Evolutionary conservation across 345 rosid genomes (phyloP).

Genomic region (Lepidium aucheri): DNA sequence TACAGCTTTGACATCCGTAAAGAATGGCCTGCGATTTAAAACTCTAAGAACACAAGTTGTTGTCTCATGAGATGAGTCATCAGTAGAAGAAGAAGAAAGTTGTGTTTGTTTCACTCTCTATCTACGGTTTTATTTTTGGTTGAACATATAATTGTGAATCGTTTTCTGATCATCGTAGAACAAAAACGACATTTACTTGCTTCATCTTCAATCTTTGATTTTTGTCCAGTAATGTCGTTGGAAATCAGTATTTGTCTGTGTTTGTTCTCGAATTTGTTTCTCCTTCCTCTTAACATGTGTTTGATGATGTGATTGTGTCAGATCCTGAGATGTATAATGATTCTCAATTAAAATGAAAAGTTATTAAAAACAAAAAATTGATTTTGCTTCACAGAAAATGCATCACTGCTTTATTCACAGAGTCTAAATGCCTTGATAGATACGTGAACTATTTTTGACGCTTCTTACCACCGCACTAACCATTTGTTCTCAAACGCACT

Average conservation of each 20-base stretch:
- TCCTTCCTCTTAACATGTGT: constrained; percentile 17
- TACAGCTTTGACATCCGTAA: constrained; percentile 65
- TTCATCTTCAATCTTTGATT: constrained; percentile 10
- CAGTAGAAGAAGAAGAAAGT: constrained; percentile 24
- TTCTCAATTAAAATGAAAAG: constrained; percentile 1
- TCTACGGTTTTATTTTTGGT: constrained; percentile 1
- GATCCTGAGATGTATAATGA: constrained; percentile 16
- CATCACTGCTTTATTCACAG: no score
- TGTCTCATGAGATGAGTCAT: constrained; percentile 12
- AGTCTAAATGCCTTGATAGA: not conserved
- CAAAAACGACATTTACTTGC: constrained; percentile 15
- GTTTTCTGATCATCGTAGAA: constrained; percentile 17
- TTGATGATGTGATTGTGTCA: constrained; percentile 10
- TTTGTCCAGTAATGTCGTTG: constrained; percentile 18
- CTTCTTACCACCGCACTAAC: not conserved
- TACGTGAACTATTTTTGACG: not conserved
- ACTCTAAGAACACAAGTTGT: not conserved
- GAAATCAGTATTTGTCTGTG: constrained; percentile 7
- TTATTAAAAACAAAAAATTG: no score
- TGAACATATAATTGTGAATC: constrained; percentile 27
- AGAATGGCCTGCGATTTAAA: constrained; percentile 51
- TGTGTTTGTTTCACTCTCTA: constrained; percentile 22
- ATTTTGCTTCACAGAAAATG: no score
- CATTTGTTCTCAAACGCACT: not conserved
- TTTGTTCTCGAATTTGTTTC: constrained; percentile 9